A percentile compares a stretch with the other conserved stretches of the same genome.
Conservation (phyloP, 257 asterid genomes). For the Solanum appendiculatum region DNA sequence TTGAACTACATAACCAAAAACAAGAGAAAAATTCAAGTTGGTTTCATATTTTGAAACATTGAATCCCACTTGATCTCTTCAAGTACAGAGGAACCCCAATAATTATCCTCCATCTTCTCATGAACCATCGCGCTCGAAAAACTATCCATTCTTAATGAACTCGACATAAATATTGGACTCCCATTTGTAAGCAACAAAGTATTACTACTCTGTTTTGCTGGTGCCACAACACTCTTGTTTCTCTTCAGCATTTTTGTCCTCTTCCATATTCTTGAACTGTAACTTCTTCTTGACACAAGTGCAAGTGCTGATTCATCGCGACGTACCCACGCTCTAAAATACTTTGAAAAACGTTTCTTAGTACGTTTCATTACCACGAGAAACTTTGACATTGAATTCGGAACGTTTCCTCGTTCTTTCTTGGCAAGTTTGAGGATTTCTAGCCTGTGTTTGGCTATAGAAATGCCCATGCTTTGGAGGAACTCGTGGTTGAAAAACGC, state of each 20-base stretch:
- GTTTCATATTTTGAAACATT: conserved; percentile 74
- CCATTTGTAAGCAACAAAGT: conserved; percentile 63
- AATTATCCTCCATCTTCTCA: conserved; percentile 17
- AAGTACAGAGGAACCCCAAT: conserved; percentile 36
- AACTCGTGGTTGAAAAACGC: conserved; percentile 39
- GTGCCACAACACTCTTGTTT: conserved; percentile 24
- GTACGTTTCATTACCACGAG: conserved; percentile 49
- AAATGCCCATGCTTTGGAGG: conserved; percentile 44
- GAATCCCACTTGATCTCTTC: conserved; percentile 74
- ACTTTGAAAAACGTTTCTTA: conserved; percentile 39
- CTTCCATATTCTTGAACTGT: conserved; percentile 39
- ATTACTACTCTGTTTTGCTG: background rate
- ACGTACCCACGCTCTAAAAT: conserved; percentile 27
- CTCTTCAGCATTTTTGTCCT: conserved; percentile 32
- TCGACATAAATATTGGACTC: conserved; percentile 27
- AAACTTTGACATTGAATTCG: conserved; percentile 34
- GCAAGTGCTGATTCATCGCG: conserved; percentile 44
- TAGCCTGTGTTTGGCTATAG: conserved; percentile 64
- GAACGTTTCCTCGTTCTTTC: conserved; percentile 4
- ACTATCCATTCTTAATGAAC: conserved; percentile 43
- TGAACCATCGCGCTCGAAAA: conserved; percentile 30
- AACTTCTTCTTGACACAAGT: conserved; percentile 31
- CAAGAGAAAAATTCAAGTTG: conserved; percentile 27
- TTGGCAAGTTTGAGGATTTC: conserved; percentile 59
- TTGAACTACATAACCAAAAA: background rate